Evolutionary conservation across 2,329 filamentous ascomycete species (phyloP), one percentile per base, ranked within the genome.

Genomic region (Pseudocercospora fijiensis): DNA sequence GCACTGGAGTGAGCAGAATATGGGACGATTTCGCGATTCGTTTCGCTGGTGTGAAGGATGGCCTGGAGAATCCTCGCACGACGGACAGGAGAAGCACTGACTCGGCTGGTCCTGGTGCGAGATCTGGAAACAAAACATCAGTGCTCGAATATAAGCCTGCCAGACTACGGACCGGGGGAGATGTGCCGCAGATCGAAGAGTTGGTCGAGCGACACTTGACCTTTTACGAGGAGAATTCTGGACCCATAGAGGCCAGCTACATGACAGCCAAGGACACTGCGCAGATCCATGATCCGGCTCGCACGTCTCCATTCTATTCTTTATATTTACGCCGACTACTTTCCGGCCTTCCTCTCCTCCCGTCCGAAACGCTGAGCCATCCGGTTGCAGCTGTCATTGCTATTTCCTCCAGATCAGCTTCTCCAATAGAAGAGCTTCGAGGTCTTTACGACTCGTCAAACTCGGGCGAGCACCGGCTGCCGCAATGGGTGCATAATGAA

Each of bases 341-440:
- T 8, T 96, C 92, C 0, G 89, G 90, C 13, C 81, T 94, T 45
- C 86, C 91, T 0, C 80, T 96, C 51, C 86, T 89, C 3, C 88
- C 92, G 0, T 92, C 97, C 71, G 95, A 99, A 78, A 95, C 95
- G 0, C 96, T 98, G 77, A 86, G 90, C 4, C 95, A 99, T 75
- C 95, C 96, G 0, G 94, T 98, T 22, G 93, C 94, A 5, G 94
- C 92, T 73, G 87, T 99, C 45, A 94, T 98, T 75, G 92, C 92
- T 26, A 96, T 98, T 73, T 98, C 92, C 76, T 98, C 95, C 9
- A 86, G 90, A 63, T 96, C 92, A 70, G 81, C 86, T 28, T 82
- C 87, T 16, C 94, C 96, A 0, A 93, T 98, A 67, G 92, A 96
- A 75, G 90, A 95, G 62, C 82, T 99, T 49, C 84, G 93, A 60